These are phyloP conservation scores for Colletotrichum simmondsii DNA, from an alignment of 2,329 filamentous ascomycete species.

Conservation along the genomic window DNA sequence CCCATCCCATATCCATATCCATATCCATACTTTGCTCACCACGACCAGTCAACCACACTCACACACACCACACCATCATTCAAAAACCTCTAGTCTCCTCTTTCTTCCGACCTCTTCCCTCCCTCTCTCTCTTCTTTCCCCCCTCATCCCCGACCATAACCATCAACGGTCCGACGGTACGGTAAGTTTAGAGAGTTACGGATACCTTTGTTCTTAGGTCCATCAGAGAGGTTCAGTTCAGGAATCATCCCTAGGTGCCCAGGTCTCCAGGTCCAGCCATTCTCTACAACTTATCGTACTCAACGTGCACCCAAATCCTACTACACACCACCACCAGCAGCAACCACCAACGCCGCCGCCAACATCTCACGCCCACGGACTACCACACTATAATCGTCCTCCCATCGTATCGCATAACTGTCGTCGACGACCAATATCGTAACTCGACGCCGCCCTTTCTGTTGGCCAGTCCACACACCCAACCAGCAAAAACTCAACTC, in stretches of 20 bases:
- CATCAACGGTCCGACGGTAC: slow-evolving; percentile 32
- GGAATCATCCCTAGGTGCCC: neutral
- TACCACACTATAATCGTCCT: neutral
- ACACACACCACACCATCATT: slow-evolving; percentile 42
- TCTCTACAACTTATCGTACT: slow-evolving; percentile 23
- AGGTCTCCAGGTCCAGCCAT: slow-evolving; percentile 22
- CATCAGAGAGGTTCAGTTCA: slow-evolving; percentile 11
- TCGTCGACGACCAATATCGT: neutral
- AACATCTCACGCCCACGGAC: neutral
- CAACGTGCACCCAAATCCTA: slow-evolving; percentile 6
- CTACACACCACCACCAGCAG: neutral
- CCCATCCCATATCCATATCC: slow-evolving; percentile 19
- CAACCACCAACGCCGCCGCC: too few species aligned
- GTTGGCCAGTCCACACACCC: neutral
- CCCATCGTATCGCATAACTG: neutral
- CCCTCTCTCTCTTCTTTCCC: slow-evolving; percentile 40
- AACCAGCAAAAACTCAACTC: neutral
- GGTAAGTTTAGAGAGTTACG: slow-evolving; percentile 28
- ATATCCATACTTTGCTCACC: slow-evolving; percentile 34
- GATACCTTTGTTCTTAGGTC: slow-evolving; percentile 20
- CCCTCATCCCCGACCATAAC: slow-evolving; percentile 42
- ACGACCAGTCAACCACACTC: slow-evolving; percentile 32
- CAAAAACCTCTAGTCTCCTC: slow-evolving; percentile 50
- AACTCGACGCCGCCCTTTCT: slow-evolving; percentile 11
- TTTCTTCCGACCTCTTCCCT: slow-evolving; percentile 26